Evolutionary conservation across 352 stramenopile species (phyloP), one percentile per base, ranked within the genome.

Genomic region (Chrysophaeum taylorii): DNA sequence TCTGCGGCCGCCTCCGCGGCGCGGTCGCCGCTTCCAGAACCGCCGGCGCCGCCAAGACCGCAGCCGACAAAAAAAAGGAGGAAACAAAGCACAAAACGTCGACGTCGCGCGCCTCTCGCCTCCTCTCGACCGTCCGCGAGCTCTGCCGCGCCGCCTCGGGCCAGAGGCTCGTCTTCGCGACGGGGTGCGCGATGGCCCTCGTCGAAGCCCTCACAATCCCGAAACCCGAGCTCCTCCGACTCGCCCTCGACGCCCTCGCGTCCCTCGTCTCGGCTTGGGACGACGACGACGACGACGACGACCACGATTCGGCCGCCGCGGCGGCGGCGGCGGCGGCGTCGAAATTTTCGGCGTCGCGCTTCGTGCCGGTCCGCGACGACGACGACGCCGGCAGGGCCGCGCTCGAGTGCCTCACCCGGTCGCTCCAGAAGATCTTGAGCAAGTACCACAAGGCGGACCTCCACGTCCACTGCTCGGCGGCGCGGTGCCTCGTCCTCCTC

Each of bases 391-490:
- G 33, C 12, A 33, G 33, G 33, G 36, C 36, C 15, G 33, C 15
- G 36, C 21, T 66, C 12, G 35, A 45, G 5, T 9, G 9, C 33
- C 9, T 43, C 5, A 31, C 48, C 5, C 5, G 48, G 25, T 18
- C 57, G 7, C 14, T 45, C 9, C 12, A 9, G 9, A 66, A 66
- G 27, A n/a, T 66, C 21, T 23, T 66, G 1, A n/a, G 33, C 33
- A 66, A 66, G 57, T 66, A 66, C 57, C 57, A 66, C 35, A 16
- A 33, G 57, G 57, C 57, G 14, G 57, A 66, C 57, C 33, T 45
- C 5, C 31, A 43, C 16, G 14, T 66, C 57, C 57, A 66, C 35
- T 23, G 1, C 15, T 2, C 57, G 16, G 18, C 15, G 2, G 57
- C 57, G 57, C 31, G 57, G 12, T 31, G 14, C 23, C 36, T 66